Evolutionary conservation across 208 protist genomes (phyloP).

Genomic region (Acanthamoeba sp.): DNA sequence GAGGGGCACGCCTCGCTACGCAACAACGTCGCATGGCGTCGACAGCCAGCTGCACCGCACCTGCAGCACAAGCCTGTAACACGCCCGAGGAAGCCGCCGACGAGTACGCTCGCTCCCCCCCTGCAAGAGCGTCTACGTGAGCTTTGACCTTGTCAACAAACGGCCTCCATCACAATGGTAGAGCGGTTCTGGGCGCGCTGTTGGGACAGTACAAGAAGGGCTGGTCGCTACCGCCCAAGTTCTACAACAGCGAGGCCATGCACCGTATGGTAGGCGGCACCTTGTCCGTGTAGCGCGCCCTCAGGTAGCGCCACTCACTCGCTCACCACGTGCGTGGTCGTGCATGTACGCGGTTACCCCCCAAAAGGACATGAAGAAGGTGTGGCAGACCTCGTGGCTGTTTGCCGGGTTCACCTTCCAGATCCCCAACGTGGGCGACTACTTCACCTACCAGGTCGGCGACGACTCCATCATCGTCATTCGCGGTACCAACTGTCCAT

Average conservation of each 20-base stretch:
- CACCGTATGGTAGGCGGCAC: not conserved
- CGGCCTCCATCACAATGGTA: not conserved
- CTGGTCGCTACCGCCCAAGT: not conserved
- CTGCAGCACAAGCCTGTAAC: too few species aligned
- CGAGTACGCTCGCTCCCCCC: too few species aligned
- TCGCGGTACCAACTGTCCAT: not conserved
- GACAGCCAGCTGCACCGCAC: too few species aligned
- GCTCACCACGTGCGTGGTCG: not conserved
- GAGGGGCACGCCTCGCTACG: too few species aligned
- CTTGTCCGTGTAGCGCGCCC: not conserved
- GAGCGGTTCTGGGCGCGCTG: not conserved
- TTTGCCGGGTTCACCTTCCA: slow-evolving; percentile 15
- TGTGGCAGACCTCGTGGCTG: slow-evolving; percentile 23
- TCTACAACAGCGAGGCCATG: not conserved
- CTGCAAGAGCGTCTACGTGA: too few species aligned
- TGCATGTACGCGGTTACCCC: too few species aligned
- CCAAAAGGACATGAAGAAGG: slow-evolving; percentile 1
- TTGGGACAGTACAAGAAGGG: slow-evolving; percentile 9
- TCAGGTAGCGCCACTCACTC: not conserved
- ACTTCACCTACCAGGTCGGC: slow-evolving; percentile 18
- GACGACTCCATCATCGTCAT: slow-evolving; percentile 26
- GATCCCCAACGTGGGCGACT: slow-evolving; percentile 7
- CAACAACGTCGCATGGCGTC: too few species aligned
- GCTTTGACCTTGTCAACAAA: too few species aligned
- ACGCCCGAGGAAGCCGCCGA: too few species aligned